Base-by-base conservation (phyloP, 306 rosid genomes). In the Trifolium subterraneum region DNA sequence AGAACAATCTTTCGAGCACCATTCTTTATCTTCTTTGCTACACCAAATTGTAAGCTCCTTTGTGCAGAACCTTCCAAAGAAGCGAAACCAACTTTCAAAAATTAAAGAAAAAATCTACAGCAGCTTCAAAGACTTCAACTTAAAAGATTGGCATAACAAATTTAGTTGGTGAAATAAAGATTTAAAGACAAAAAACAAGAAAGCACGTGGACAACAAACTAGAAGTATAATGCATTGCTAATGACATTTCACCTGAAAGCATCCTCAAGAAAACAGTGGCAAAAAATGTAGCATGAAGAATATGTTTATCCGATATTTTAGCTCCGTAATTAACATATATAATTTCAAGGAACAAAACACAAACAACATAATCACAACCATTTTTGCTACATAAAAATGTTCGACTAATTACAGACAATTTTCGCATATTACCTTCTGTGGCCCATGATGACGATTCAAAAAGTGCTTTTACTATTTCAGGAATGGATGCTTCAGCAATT, bases 1-100 rank as follows among this genome's bases (percentile, higher is more conserved):
- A 94, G 87, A 80, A 91, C 96, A 58, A 94, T 84, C 88, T 87
- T 94, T 73, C 97, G 91, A 70, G 98, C 97, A 79, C 96, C 96
- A 45, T 90, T 87, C 89, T 94, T 94, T 71, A 94, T 94, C 89
- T 94, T 94, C 89, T 85, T 91, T 51, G 97, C 97, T 52, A 87
- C 85, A 79, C 97, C 93, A 68, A 89, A 55, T 78, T 90, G 97
- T 36, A 88, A 52, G 52, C 88, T 87, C 86, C 88, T 88, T 85
- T 82, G 91, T 74, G 92, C 88, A 78, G 89, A 88, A 83, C 86
- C 91, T 87, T 86, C 81, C 61, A 79, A 75, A 72, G 52, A 80
- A 72, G 74, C 56, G 66, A 51, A 56, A 70, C 29, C 55, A 79
- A 81, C 72, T 78, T 70, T 78, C 63, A 68, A 48, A 73, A 31